A percentile compares a stretch with the other conserved stretches of the same genome.
Evolutionary conservation across 345 rosid genomes (phyloP).

Genomic region (Turritis glabra): DNA sequence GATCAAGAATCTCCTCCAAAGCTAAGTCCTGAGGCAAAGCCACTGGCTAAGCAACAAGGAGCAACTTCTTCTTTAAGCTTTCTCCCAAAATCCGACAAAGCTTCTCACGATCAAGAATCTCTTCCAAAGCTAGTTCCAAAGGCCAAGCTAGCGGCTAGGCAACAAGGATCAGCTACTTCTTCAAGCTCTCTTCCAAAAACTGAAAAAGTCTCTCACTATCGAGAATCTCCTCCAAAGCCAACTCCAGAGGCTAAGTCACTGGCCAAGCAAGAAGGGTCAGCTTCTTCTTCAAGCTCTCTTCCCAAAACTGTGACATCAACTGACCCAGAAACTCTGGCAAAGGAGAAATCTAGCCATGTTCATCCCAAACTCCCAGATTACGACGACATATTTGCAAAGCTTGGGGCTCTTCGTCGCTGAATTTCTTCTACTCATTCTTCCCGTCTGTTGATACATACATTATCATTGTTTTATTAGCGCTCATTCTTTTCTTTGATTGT

Average conservation of each 20-base stretch:
- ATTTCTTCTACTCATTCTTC: not conserved
- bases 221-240: constrained; percentile 28
- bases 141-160: constrained; percentile 34
- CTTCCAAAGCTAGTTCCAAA: not conserved
- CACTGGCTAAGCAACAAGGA: constrained; percentile 37
- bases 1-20: constrained; percentile 37
- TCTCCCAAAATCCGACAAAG: constrained; percentile 22
- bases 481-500: constrained; percentile 22
- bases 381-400: constrained; percentile 57
- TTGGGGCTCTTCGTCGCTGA: constrained; percentile 52
- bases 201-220: constrained; percentile 24
- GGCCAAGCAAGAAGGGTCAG: constrained; percentile 38
- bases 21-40: constrained; percentile 2
- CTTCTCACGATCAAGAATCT: constrained; percentile 29
- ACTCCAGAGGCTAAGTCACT: constrained; percentile 23
- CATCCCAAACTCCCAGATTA: constrained; percentile 96
- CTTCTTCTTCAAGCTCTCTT: constrained; percentile 27
- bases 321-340: constrained; percentile 35
- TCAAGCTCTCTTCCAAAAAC: constrained; percentile 33
- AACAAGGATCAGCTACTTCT: constrained; percentile 31
- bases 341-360: constrained; percentile 60
- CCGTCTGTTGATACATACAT: constrained; percentile 2
- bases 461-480: not conserved
- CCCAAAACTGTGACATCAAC: constrained; percentile 39
- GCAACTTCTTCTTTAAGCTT: constrained; percentile 25